Evolutionary conservation across 2,329 filamentous ascomycete species (phyloP).

Genomic region (Hypoxylon sp.): DNA sequence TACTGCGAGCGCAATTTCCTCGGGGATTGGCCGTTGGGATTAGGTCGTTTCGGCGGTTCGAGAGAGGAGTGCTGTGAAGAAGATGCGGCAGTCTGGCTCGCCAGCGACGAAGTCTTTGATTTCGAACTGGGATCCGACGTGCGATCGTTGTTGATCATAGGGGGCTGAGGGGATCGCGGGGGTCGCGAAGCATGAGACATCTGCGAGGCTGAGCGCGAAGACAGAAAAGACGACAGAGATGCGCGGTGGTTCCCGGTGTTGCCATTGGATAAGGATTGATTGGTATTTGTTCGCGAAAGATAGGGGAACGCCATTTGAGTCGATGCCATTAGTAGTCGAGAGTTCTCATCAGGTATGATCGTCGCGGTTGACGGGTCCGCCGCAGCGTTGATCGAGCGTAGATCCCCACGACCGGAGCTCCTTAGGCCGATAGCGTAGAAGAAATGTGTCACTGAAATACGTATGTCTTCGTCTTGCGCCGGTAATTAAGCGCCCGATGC

Average conservation of each 20-base stretch:
- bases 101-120: conserved; percentile 69
- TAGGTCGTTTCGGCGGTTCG: conserved; percentile 65
- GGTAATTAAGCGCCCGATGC: conserved; percentile 10
- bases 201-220: conserved; percentile 70
- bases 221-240: conserved; percentile 76
- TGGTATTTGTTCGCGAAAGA: conserved; percentile 59
- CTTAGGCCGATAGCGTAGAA: conserved; percentile 3
- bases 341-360: conserved; percentile 41
- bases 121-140: conserved; percentile 72
- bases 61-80: conserved; percentile 74
- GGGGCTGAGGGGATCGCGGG: conserved; percentile 69
- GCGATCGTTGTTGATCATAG: conserved; percentile 66
- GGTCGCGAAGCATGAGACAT: conserved; percentile 69
- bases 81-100: conserved; percentile 65
- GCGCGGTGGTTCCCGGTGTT: conserved; percentile 60
- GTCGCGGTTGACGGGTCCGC: conserved; percentile 39
- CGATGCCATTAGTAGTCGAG: conserved; percentile 56
- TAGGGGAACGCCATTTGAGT: conserved; percentile 60
- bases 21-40: conserved; percentile 65
- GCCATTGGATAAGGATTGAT: conserved; percentile 55
- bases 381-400: conserved; percentile 24
- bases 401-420: conserved; percentile 35
- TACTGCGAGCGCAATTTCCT: conserved; percentile 80
- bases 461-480: conserved; percentile 15
- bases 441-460: conserved; percentile 16